Evolutionary conservation across 2,329 filamentous ascomycete genomes (phyloP), one percentile per base, ranked within the genome.

Genomic region (Aspergillus sp.): DNA sequence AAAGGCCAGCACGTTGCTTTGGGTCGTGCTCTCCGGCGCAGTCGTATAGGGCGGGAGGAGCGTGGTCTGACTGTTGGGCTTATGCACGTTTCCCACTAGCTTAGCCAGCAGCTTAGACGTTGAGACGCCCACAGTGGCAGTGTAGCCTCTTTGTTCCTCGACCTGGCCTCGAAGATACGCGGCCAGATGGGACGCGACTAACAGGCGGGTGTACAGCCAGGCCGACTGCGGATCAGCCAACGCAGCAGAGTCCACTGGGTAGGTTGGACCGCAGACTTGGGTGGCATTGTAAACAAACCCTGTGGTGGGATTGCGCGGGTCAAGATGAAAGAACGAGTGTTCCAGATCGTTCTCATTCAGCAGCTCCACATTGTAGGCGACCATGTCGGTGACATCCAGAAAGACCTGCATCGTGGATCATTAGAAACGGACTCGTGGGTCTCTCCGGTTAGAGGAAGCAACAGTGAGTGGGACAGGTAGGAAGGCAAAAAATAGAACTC

Each of bases 61-160:
- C 0, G 89, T 90, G 0, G 93, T 97, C 70, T 97, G 94, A 55
- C 84, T 87, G 53, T 86, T 86, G 1, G 93, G 93, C 73, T 97
- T 97, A 68, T 96, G 84, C 53, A 87, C 77, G 67, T 84, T 88
- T 11, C 93, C 93, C 9, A 85, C 89, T 13, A 97, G 79, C 70
- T 97, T 97, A 53, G 89, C 85, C 10, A 96, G 77, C 4, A 93
- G 72, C 70, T 97, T 97, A 64, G 87, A 93, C 0, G 90, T 95
- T 2, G 91, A 87, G 19, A 97, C 84, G 3, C 93, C 93, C 40
- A 89, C 91, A 1, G 92, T 93, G 24, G 88, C 88, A 0, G 91
- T 96, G 71, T 93, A 96, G 1, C 90, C 90, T 63, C 85, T 87
- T 43, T 90, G 79, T 43, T 85, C 77, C 63, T 95, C 88, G 10